Evolutionary conservation across 2,329 filamentous ascomycete genomes (phyloP).

Genomic region (Aspergillus sp.): DNA sequence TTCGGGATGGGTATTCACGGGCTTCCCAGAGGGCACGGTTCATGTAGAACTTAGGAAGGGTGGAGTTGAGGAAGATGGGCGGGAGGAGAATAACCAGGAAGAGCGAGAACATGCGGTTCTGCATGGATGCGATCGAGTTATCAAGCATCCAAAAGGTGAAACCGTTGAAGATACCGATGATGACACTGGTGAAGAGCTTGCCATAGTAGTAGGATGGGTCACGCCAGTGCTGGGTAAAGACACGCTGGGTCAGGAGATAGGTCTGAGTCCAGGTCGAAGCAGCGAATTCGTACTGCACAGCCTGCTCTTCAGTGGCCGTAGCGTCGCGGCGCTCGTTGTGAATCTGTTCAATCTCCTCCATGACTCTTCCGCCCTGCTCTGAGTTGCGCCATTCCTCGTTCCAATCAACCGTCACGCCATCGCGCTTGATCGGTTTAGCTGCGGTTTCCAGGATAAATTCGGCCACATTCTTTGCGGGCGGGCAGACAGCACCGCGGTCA

Average conservation of each 20-base stretch:
- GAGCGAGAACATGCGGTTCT: slow-evolving; percentile 73
- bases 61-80: slow-evolving; percentile 69
- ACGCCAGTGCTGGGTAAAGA: slow-evolving; percentile 73
- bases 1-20: slow-evolving; percentile 70
- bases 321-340: slow-evolving; percentile 57
- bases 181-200: slow-evolving; percentile 70
- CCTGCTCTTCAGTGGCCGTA: slow-evolving; percentile 42
- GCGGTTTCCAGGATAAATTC: slow-evolving; percentile 68
- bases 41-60: slow-evolving; percentile 75
- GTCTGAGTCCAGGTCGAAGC: slow-evolving; percentile 65
- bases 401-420: slow-evolving; percentile 66
- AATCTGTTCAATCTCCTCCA: slow-evolving; percentile 66
- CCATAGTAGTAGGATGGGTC: slow-evolving; percentile 75
- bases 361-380: slow-evolving; percentile 57
- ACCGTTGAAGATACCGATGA: slow-evolving; percentile 75
- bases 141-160: slow-evolving; percentile 75
- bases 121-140: slow-evolving; percentile 65
- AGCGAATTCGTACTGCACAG: slow-evolving; percentile 59
- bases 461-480: slow-evolving; percentile 64
- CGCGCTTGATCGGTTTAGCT: slow-evolving; percentile 54
- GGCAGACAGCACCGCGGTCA: slow-evolving; percentile 64
- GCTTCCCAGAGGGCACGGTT: slow-evolving; percentile 73
- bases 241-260: slow-evolving; percentile 64
- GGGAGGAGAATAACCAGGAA: slow-evolving; percentile 68
- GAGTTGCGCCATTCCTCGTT: slow-evolving; percentile 72